A percentile compares a stretch with the other conserved stretches of the same genome.
These are phyloP conservation scores for Lichtheimia ramosa DNA, from an alignment of 371 early-diverging fungal species.

Conservation along the genomic window DNA sequence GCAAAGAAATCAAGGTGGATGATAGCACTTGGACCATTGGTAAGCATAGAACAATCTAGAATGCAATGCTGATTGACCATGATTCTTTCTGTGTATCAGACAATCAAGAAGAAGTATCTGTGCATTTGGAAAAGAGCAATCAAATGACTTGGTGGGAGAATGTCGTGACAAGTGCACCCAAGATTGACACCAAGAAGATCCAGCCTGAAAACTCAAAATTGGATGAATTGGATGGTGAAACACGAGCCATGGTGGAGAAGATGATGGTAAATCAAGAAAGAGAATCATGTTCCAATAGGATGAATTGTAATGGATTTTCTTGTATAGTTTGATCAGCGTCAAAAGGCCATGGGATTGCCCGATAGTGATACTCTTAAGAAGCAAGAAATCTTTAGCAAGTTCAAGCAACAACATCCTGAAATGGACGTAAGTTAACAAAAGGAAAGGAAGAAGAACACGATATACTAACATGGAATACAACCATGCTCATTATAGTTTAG, in stretches of 20 bases:
- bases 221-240: slow-evolving; percentile 88
- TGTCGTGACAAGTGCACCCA: slow-evolving; percentile 79
- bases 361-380: slow-evolving; percentile 84
- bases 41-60: slow-evolving; percentile 17
- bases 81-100: slow-evolving; percentile 25
- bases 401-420: slow-evolving; percentile 64
- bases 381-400: slow-evolving; percentile 75
- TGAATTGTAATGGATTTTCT: background rate
- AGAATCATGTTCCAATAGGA: background rate
- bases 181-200: slow-evolving; percentile 88
- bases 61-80: too few species aligned
- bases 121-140: slow-evolving; percentile 87
- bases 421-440: slow-evolving; percentile 41
- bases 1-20: slow-evolving; percentile 71
- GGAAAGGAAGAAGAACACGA: background rate
- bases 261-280: slow-evolving; percentile 62
- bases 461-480: background rate
- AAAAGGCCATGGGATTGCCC: slow-evolving; percentile 81
- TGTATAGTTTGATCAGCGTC: slow-evolving; percentile 86
- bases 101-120: slow-evolving; percentile 68
- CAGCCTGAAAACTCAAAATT: slow-evolving; percentile 90
- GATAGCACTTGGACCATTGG: slow-evolving; percentile 88
- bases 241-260: slow-evolving; percentile 85
- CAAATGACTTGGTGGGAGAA: slow-evolving; percentile 91
- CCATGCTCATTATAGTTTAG: slow-evolving; percentile 16